phyloP scores from a whole-genome alignment of 2,329 filamentous ascomycete genomes.

The Ceratocystis variospora region DNA sequence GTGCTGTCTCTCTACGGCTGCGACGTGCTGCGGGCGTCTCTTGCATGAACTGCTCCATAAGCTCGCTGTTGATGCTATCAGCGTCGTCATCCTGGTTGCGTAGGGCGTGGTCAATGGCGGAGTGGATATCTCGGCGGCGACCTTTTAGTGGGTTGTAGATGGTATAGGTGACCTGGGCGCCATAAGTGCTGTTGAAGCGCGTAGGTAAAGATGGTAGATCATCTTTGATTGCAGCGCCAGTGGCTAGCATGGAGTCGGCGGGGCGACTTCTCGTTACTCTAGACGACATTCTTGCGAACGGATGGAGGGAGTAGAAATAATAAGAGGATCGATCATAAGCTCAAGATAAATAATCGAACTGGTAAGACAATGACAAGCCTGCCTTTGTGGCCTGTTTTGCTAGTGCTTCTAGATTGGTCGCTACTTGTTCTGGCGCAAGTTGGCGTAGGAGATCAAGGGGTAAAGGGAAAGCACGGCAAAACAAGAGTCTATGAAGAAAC shows the following conservation, averaged over 20 bases:
- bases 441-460: background rate
- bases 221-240: conserved; percentile 20
- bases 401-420: background rate
- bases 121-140: conserved; percentile 20
- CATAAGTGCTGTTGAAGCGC: conserved; percentile 22
- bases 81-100: conserved; percentile 18
- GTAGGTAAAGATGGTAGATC: conserved; percentile 22
- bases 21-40: conserved; percentile 14
- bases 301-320: background rate
- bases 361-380: background rate
- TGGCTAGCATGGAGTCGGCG: conserved; percentile 8
- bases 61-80: conserved; percentile 16
- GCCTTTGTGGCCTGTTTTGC: background rate
- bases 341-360: background rate
- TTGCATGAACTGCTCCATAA: conserved; percentile 18
- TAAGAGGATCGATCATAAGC: background rate
- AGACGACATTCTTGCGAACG: conserved; percentile 11
- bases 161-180: conserved; percentile 20
- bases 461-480: background rate
- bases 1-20: conserved; percentile 8
- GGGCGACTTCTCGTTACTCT: conserved; percentile 4
- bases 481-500: background rate
- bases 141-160: conserved; percentile 22
- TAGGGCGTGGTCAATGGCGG: conserved; percentile 20
- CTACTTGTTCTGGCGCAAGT: background rate